A percentile compares a stretch with the other conserved stretches of the same genome.
Evolutionary conservation across 73 alveolate genomes (phyloP).

Genomic region (Paramecium primaurelia): DNA sequence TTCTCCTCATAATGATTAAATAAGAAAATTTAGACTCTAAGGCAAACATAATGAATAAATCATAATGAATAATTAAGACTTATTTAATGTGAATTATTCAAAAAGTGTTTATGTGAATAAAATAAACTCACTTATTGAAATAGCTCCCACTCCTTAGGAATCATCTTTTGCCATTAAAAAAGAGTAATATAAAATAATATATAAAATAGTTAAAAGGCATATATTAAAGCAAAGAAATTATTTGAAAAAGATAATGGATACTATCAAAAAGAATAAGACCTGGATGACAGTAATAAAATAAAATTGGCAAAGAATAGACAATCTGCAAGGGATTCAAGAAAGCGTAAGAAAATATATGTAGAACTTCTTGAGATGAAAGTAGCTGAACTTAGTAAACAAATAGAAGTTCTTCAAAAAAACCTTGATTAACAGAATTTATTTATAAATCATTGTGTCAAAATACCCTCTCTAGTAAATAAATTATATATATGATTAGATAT

Average conservation of each 20-base stretch:
- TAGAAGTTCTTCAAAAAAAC: neutral
- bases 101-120: neutral
- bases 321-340: constrained; percentile 78
- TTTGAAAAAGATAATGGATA: neutral
- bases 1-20: neutral
- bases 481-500: neutral
- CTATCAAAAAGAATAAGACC: neutral
- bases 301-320: constrained; percentile 73
- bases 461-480: neutral
- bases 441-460: neutral
- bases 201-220: neutral
- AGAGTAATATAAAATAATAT: neutral
- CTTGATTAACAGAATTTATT: neutral
- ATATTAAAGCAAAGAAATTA: neutral
- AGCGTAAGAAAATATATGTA: constrained; percentile 72
- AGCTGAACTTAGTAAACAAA: neutral
- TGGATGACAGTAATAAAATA: constrained; percentile 10
- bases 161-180: neutral
- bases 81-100: neutral
- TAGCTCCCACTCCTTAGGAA: neutral
- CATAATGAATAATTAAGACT: neutral
- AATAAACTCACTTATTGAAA: neutral
- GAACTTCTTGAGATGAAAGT: constrained; percentile 63
- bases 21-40: neutral
- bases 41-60: neutral